phyloP scores from a whole-genome alignment of 2,329 filamentous ascomycete genomes.

The Myriosclerotinia scirpicola region DNA sequence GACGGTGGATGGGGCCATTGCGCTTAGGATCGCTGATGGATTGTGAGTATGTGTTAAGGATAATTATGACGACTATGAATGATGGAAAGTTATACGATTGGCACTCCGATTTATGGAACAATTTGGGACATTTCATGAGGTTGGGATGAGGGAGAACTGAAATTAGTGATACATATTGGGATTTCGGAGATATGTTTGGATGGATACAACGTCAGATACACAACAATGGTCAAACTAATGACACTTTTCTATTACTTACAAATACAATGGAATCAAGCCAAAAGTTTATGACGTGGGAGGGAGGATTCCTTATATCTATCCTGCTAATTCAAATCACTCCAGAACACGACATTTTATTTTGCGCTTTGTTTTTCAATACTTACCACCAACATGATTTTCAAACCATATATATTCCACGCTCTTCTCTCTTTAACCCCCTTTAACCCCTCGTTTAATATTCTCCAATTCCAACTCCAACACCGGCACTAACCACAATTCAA shows the following conservation, averaged over 20 bases:
- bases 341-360: neutral
- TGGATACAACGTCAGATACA: neutral
- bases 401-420: neutral
- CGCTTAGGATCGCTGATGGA: neutral
- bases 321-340: neutral
- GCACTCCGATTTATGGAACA: neutral
- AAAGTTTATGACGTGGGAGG: neutral
- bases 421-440: neutral
- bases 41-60: neutral
- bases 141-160: neutral
- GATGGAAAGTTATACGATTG: neutral
- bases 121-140: neutral
- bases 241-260: neutral
- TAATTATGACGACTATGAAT: no score
- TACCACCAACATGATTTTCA: neutral
- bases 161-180: neutral
- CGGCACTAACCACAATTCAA: neutral
- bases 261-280: neutral
- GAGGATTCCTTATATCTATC: neutral
- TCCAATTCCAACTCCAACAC: neutral
- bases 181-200: neutral
- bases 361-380: neutral
- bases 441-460: neutral
- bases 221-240: neutral
- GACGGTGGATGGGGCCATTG: constrained; percentile 29